Evolutionary conservation across 352 stramenopile genomes (phyloP).

Genomic region (Aphanomyces euteiches): DNA sequence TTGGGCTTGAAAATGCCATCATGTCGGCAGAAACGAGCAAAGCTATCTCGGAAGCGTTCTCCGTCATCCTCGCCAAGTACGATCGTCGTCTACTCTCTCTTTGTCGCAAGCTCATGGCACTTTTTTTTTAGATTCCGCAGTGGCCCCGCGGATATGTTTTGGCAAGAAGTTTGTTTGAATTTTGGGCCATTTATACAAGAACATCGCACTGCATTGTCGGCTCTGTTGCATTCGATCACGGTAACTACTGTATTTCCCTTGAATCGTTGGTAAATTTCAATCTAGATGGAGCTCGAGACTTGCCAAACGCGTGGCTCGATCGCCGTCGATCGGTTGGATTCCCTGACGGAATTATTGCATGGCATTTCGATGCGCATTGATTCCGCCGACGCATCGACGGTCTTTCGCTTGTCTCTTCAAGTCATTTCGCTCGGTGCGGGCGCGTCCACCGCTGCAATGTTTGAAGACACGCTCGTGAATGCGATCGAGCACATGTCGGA

Average conservation of each 20-base stretch:
- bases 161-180: constrained; percentile 13
- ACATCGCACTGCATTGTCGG: not conserved
- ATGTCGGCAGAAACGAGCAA: constrained; percentile 20
- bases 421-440: constrained; percentile 12
- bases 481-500: not conserved
- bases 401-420: not conserved
- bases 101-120: no score
- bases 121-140: constrained; percentile 7
- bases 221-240: constrained; percentile 1
- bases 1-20: constrained; percentile 26
- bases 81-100: no score
- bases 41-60: constrained; percentile 3
- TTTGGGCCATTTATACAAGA: constrained; percentile 10
- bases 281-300: constrained; percentile 1
- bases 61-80: constrained; percentile 14
- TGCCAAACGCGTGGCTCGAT: not conserved
- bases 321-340: constrained; percentile 13
- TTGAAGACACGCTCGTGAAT: constrained; percentile 16
- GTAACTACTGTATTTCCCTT: not conserved
- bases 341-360: constrained; percentile 7
- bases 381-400: not conserved
- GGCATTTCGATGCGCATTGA: constrained; percentile 21
- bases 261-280: not conserved
- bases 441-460: not conserved
- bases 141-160: constrained; percentile 13